Base-by-base conservation (phyloP, 2,329 filamentous ascomycete genomes). In the Neofusicoccum parvum region DNA sequence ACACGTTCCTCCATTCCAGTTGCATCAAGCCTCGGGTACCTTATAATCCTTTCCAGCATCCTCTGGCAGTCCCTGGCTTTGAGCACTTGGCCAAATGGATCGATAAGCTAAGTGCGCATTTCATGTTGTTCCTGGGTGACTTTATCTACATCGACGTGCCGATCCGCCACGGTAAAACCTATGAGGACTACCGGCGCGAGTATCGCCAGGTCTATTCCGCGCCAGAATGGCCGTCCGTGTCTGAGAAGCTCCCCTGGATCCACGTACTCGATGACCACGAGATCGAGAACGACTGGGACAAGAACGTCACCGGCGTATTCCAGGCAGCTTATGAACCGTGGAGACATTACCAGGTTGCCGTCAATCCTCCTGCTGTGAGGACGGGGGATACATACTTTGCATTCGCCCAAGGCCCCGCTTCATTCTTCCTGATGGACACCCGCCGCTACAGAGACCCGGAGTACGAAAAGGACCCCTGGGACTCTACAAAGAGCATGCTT, bases 181-280 rank as follows among this genome's bases (percentile, higher is more conserved):
- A 84, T 1, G 88, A 92, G 63, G 88, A 93, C 72, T 99, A 97
- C 76, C 87, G 94, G 58, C 88, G 92, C 74, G 93, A 97, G 74
- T 99, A 99, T 74, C 89, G 94, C 20, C 92, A 96, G 71, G 89
- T 97, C n/a, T 99, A 99, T 74, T 90, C 92, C 0, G 97, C 94
- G 2, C 94, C 94, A 0, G 94, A 97, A 69, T 99, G 95, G 95
- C 83, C 86, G 0, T 81, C 87, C 0, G 88, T 91, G 11, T 88
- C 88, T 0, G 84, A 90, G 70, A 89, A 92, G 64, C 82, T 98
- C n/a, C 96, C 94, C 71, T 99, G 95, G 95, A 92, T 98, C 50
- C 95, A 99, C 73, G 94, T 96, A 2, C 86, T 97, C 6, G 95
- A 99, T 74, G 95, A 99, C 75, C 95, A 99, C 73, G 95, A 99